Base-by-base conservation (phyloP, 140 eudicot genomes). In the Bidens hawaiensis region DNA sequence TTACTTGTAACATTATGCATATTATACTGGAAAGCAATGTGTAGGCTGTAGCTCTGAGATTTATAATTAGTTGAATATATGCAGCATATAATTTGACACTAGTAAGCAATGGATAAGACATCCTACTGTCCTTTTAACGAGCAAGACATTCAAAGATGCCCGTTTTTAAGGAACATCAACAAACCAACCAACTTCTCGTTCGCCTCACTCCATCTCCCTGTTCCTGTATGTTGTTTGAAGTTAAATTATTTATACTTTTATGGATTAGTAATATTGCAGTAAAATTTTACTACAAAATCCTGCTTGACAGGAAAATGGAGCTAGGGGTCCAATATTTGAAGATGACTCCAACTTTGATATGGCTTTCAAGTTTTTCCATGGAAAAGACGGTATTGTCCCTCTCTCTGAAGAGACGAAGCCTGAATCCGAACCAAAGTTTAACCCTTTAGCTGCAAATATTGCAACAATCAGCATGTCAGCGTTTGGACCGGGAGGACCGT, bases 401-500 rank as follows among this genome's bases (percentile, higher is more conserved):
- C 90, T 87, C 53, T 34, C 83, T 3, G 75, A 62, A 56, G 61
- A 59, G 57, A 64, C 17, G 19, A 56, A 68, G 17, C 19, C 22
- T 50, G 76, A 76, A 59, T 38, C 66, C 66, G 65, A 47, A 15
- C 89, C 78, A 5, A 46, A 71, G 58, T 84, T 88, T 72, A 79
- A 84, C 60, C 96, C 94, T 34, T 84, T 84, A 52, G 82, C 86
- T 59, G 77, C 76, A 60, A 84, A 76, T 70, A 68, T 85, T 43
- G 89, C 85, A 41, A 76, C 89, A 15, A 79, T 84, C 51, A 87
- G 94, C 69, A 40, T 79, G 68, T 84, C 94, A 16, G 70, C 84
- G 21, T 84, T 87, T 75, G 96, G 96, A 72, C 80, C 79, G 31
- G 90, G 89, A 21, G 87, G 94, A 10, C 96, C 96, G 1, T 88